Conservation (phyloP, 1,139 yeast genomes). For the Suhomyces anneliseae region DNA sequence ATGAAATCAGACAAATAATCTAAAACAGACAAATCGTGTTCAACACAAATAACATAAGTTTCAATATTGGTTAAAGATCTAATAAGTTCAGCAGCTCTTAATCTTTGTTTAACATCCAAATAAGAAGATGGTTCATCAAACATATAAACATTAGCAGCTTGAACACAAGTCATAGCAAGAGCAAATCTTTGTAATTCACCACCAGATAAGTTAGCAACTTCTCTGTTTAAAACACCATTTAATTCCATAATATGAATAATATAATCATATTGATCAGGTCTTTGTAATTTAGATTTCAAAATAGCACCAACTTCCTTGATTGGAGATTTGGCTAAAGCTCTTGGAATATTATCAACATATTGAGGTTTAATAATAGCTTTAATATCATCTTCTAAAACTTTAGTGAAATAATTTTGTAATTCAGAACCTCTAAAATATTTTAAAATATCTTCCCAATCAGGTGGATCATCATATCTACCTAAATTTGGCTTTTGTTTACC, state of each 20-base stretch:
- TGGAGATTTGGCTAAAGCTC: constrained; percentile 87
- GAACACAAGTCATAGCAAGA: constrained; percentile 95
- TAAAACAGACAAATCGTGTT: constrained; percentile 95
- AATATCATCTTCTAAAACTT: constrained; percentile 87
- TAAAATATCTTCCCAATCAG: constrained; percentile 94
- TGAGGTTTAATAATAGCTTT: constrained; percentile 97
- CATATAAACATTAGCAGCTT: constrained; percentile 94
- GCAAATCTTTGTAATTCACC: constrained; percentile 99
- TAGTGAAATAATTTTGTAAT: constrained; percentile 92
- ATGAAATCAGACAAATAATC: constrained; percentile 95
- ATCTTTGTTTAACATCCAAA: constrained; percentile 96
- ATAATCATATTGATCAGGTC: constrained; percentile 58
- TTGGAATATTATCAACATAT: constrained; percentile 94
- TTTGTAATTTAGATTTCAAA: constrained; percentile 71
- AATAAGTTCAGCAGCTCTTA: constrained; percentile 93
- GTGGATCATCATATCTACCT: constrained; percentile 92
- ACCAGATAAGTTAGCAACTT: constrained; percentile 87
- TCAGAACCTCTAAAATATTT: constrained; percentile 94
- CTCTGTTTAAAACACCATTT: constrained; percentile 73
- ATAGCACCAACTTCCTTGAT: constrained; percentile 84
- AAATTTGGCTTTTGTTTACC: constrained; percentile 97
- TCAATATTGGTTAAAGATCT: constrained; percentile 78
- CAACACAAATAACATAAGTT: constrained; percentile 89
- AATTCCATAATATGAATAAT: constrained; percentile 73
- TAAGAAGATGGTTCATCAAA: constrained; percentile 99